A percentile compares a stretch with the other conserved stretches of the same genome.
Evolutionary conservation across 139 green algal species (phyloP).

Genomic region (Chlamydomonas sphaeroides): DNA sequence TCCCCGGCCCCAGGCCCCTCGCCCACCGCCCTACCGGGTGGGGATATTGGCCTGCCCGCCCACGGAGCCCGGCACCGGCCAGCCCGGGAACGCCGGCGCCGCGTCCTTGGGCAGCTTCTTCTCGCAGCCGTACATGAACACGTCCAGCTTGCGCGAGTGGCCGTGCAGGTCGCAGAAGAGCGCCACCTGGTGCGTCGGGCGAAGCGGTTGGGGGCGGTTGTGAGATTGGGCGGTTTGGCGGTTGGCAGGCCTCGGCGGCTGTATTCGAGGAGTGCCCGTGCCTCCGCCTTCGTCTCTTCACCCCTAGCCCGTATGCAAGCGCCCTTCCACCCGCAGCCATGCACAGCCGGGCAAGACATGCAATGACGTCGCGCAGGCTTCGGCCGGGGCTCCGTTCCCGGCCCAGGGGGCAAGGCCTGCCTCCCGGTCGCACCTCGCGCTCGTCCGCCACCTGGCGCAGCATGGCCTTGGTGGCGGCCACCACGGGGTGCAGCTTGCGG

Average conservation of each 20-base stretch:
- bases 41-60: slow-evolving; percentile 30
- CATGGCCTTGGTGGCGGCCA: slow-evolving; percentile 70
- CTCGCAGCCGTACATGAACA: slow-evolving; percentile 84
- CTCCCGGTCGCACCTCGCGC: slow-evolving; percentile 50
- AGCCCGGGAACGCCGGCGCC: slow-evolving; percentile 28
- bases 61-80: slow-evolving; percentile 42
- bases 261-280: no score
- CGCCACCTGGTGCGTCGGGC: slow-evolving; percentile 61
- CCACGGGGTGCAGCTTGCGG: slow-evolving; percentile 68
- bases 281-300: no score
- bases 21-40: slow-evolving; percentile 10
- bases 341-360: no score
- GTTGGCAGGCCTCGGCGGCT: no score
- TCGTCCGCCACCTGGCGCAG: slow-evolving; percentile 64
- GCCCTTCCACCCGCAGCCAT: no score
- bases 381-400: no score
- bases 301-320: no score
- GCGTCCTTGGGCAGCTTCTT: slow-evolving; percentile 52
- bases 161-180: slow-evolving; percentile 84
- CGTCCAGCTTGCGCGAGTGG: slow-evolving; percentile 74
- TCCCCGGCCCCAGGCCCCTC: not conserved
- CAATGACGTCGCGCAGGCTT: no score
- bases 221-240: no score
- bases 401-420: no score
- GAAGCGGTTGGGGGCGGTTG: no score